These are phyloP conservation scores for Lumnitzera racemosa DNA, from an alignment of 345 rosid genomes.

Conservation along the genomic window DNA sequence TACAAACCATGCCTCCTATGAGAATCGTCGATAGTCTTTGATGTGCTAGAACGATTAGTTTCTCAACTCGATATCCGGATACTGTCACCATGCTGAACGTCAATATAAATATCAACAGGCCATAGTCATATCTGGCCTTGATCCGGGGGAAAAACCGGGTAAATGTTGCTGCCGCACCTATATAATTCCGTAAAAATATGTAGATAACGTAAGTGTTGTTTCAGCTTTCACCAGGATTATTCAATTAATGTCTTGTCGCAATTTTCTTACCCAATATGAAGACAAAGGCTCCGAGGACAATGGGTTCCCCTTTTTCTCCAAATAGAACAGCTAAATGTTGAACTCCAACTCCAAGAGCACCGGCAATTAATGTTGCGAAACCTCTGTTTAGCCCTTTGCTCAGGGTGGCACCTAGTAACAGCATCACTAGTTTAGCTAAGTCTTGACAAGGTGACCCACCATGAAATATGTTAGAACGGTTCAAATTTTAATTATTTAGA, in stretches of 20 bases:
- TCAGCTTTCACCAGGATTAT: neutral
- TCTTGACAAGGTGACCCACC: neutral
- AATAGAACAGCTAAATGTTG: conserved; percentile 47
- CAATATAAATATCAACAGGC: conserved; percentile 62
- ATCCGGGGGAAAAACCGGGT: conserved; percentile 59
- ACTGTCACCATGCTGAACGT: conserved; percentile 70
- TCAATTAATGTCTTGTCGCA: neutral
- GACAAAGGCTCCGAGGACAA: conserved; percentile 59
- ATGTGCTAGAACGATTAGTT: conserved; percentile 41
- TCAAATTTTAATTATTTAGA: no score
- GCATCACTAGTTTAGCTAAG: neutral
- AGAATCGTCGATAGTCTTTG: conserved; percentile 55
- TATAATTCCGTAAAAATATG: conserved; percentile 3
- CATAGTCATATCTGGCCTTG: conserved; percentile 86
- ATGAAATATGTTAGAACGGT: no score
- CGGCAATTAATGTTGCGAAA: conserved; percentile 58
- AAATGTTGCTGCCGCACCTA: conserved; percentile 64
- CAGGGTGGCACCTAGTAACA: conserved; percentile 57
- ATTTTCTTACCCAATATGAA: conserved; percentile 39
- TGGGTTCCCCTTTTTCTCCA: conserved; percentile 55
- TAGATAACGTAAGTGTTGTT: neutral
- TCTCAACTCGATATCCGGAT: conserved; percentile 53
- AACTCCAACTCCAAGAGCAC: conserved; percentile 56
- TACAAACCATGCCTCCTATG: conserved; percentile 50
- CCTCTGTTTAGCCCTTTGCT: conserved; percentile 63